Conservation (phyloP, 202 grass and related monocot genomes). For the Setaria viridis region DNA sequence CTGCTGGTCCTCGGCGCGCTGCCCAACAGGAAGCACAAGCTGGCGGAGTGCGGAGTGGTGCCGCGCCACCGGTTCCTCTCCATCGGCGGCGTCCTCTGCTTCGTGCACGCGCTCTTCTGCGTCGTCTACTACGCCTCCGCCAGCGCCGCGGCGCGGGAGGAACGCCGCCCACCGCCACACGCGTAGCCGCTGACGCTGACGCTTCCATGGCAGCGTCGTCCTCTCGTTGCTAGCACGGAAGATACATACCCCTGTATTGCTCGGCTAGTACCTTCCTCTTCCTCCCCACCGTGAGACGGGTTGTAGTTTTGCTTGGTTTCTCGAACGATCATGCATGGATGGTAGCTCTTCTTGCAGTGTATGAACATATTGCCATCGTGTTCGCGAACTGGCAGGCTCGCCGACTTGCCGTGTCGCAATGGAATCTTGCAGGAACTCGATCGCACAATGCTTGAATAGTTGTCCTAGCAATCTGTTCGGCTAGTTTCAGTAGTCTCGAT, state of each 20-base stretch:
- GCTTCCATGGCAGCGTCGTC: background rate
- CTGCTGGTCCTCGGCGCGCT: conserved; percentile 83
- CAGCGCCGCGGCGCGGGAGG: conserved; percentile 58
- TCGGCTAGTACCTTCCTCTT: background rate
- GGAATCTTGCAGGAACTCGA: background rate
- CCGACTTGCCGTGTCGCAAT: background rate
- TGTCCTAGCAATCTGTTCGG: background rate
- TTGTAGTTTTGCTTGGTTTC: background rate
- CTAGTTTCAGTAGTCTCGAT: background rate
- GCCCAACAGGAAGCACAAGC: conserved; percentile 60
- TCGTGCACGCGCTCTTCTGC: conserved; percentile 74
- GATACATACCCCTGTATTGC: background rate
- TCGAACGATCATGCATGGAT: background rate
- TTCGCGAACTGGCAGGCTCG: background rate
- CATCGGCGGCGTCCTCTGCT: conserved; percentile 81
- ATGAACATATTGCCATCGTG: background rate
- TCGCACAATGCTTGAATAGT: background rate
- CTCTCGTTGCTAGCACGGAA: background rate
- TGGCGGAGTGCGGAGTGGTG: conserved; percentile 56
- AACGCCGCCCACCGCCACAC: conserved; percentile 16
- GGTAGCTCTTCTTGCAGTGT: background rate
- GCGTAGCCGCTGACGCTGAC: background rate
- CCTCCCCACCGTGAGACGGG: background rate
- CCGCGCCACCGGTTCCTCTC: conserved; percentile 69
- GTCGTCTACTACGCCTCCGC: conserved; percentile 81